These are phyloP conservation scores for Theileria orientalis DNA, from an alignment of 169 alveolate species.

Conservation along the genomic window DNA sequence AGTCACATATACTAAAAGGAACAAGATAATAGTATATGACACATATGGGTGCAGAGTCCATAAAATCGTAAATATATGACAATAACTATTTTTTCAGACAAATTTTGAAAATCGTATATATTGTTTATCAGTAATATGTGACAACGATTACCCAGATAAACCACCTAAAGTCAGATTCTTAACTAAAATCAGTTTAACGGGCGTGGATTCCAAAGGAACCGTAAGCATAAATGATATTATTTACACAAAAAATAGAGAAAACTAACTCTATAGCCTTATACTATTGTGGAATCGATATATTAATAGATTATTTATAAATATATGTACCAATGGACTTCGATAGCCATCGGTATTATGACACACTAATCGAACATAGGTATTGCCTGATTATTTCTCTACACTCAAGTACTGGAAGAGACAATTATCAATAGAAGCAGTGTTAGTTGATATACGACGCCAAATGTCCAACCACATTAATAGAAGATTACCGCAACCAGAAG, in stretches of 20 bases:
- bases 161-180: slow-evolving; percentile 94
- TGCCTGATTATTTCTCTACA: slow-evolving; percentile 74
- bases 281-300: background rate
- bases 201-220: slow-evolving; percentile 87
- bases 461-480: slow-evolving; percentile 88
- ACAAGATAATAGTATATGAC: no score
- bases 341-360: background rate
- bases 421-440: slow-evolving; percentile 87
- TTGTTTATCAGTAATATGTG: slow-evolving; percentile 90
- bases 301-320: background rate
- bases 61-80: background rate
- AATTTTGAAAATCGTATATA: slow-evolving; percentile 93
- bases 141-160: slow-evolving; percentile 91
- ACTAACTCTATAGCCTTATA: slow-evolving; percentile 5
- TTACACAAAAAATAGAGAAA: no score
- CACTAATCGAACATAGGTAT: slow-evolving; percentile 59
- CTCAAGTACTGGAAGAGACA: slow-evolving; percentile 89
- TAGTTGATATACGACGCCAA: slow-evolving; percentile 88
- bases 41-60: background rate
- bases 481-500: slow-evolving; percentile 94
- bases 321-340: background rate
- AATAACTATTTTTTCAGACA: slow-evolving; percentile 77
- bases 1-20: background rate
- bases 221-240: slow-evolving; percentile 55
- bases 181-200: slow-evolving; percentile 88